Conservation (phyloP, 495 filamentous ascomycete genomes). For the Aspergillus bertholletiae region DNA sequence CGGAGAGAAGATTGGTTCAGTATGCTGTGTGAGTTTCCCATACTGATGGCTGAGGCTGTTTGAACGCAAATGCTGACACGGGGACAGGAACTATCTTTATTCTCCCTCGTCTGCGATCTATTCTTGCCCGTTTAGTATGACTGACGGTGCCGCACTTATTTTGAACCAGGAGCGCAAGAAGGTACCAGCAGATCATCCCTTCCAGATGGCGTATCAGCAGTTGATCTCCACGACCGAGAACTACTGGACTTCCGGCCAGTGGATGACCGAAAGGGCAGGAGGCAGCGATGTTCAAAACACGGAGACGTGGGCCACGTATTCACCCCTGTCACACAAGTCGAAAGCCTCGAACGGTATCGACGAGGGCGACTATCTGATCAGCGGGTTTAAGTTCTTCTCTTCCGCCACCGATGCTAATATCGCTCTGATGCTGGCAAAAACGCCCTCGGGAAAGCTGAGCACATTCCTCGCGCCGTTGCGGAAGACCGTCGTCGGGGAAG, state of each 20-base stretch:
- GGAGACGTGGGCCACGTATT: constrained; percentile 58
- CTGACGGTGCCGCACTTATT: constrained; percentile 64
- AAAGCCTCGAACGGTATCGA: constrained; percentile 10
- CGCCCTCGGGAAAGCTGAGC: constrained; percentile 49
- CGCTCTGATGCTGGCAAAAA: constrained; percentile 67
- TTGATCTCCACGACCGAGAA: constrained; percentile 55
- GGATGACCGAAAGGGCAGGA: constrained; percentile 81
- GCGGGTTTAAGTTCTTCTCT: constrained; percentile 77
- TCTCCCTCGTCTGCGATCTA: constrained; percentile 57
- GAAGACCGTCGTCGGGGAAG: constrained; percentile 29
- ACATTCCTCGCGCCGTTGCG: constrained; percentile 67
- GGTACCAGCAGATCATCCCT: constrained; percentile 39
- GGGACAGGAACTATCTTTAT: constrained; percentile 60
- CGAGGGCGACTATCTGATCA: constrained; percentile 42
- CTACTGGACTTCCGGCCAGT: constrained; percentile 75
- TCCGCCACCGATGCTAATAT: constrained; percentile 70
- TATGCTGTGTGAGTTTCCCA: constrained; percentile 25
- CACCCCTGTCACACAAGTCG: constrained; percentile 15
- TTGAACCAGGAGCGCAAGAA: constrained; percentile 48
- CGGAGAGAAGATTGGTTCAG: constrained; percentile 38
- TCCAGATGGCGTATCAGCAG: constrained; percentile 41
- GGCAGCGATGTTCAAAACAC: constrained; percentile 71
- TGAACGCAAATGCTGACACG: constrained; percentile 39
- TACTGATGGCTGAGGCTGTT: not conserved
- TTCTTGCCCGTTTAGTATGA: constrained; percentile 68